Evolutionary conservation across 2,329 filamentous ascomycete genomes (phyloP), one percentile per base, ranked within the genome.

Genomic region (Mariannaea elegans): DNA sequence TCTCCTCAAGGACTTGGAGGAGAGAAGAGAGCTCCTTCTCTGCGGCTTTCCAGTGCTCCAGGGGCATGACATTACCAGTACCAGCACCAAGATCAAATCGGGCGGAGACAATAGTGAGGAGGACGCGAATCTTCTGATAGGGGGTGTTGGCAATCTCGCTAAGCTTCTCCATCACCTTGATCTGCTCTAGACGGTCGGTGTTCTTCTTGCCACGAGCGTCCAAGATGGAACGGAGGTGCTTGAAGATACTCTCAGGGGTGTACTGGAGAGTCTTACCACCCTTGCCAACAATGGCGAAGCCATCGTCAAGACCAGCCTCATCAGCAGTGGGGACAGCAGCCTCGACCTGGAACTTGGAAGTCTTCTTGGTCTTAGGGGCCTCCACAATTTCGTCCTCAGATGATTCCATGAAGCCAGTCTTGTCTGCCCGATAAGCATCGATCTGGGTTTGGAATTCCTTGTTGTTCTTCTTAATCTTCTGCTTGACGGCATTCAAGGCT

Each of bases 201-300:
- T 98, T 98, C 87, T 99, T 99, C 85, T 97, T 96, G 76, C 95
- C 95, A 82, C 95, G 88, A 59, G 94, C 94, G 82, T 99, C 95
- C 75, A 98, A 84, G 73, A 99, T 98, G 51, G 89, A 87, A 58
- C 94, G 89, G 51, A 99, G 86, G 78, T 98, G 93, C 84, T 99
- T 99, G 78, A 98, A 90, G 74, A 99, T 99, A 77, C 94, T 95
- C 82, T 99, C 95, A 19, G 94, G 91, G 12, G 96, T 99, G 79
- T 97, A 98, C 72, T 92, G 89, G 58, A 98, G 84, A 51, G 92
- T 88, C 77, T 93, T 93, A 66, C 95, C 95, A 69, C 94, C 92
- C 76, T 92, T 92, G 62, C 92, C 93, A 65, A 99, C 93, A 18
- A 90, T 93, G 39, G 90, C 88, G 76, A 97, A 99, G 61, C 93